Evolutionary conservation across 306 rosid species (phyloP).

Genomic region (Crataegus laevigata): DNA sequence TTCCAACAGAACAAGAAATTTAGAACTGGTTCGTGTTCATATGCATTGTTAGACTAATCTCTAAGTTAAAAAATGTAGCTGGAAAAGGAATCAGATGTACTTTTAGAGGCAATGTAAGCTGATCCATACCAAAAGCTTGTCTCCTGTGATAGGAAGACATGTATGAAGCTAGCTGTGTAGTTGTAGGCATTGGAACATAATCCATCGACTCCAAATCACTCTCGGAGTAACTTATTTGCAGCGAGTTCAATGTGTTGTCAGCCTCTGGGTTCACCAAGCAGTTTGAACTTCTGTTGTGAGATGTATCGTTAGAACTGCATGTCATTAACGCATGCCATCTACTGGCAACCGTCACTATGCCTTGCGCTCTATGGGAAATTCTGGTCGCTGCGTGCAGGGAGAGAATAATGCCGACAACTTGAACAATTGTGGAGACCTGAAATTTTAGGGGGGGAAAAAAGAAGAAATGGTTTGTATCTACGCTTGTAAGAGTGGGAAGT

Average conservation of each 20-base stretch:
- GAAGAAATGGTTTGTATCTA: no score
- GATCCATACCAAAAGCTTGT: conserved; percentile 69
- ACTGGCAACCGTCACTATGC: conserved; percentile 60
- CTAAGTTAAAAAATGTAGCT: background rate
- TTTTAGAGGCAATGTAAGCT: background rate
- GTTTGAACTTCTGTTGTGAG: conserved; percentile 37
- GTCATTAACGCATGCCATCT: conserved; percentile 76
- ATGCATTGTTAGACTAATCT: background rate
- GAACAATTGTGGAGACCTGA: conserved; percentile 72
- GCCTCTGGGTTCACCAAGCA: conserved; percentile 35
- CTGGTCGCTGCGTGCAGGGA: conserved; percentile 77
- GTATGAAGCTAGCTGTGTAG: conserved; percentile 48
- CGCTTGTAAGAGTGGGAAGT: no score
- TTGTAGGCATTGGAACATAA: conserved; percentile 30
- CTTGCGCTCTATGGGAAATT: conserved; percentile 82
- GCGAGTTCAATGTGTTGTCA: conserved; percentile 30
- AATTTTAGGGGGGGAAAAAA: conserved; percentile 9
- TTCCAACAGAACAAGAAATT: no score
- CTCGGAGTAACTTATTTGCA: conserved; percentile 50
- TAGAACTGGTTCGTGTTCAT: background rate
- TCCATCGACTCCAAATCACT: conserved; percentile 68
- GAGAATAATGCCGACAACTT: conserved; percentile 68
- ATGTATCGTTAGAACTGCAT: conserved; percentile 42
- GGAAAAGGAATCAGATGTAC: background rate
- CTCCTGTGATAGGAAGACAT: conserved; percentile 70